A percentile compares a stretch with the other conserved stretches of the same genome.
These are phyloP conservation scores for Solanum gracilifrons DNA, from an alignment of 257 asterid genomes.

Conservation along the genomic window DNA sequence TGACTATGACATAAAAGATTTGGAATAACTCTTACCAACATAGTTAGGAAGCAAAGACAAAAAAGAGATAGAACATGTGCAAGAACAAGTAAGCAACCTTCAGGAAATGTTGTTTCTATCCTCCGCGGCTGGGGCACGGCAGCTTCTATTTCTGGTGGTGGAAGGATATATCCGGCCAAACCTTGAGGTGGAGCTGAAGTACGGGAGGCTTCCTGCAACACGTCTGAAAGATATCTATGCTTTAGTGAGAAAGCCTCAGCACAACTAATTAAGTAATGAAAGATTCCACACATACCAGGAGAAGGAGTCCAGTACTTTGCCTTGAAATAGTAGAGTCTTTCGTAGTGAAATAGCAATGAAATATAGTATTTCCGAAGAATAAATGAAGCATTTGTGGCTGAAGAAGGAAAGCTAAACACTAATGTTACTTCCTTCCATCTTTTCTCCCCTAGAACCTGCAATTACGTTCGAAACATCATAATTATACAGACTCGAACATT, in stretches of 20 bases:
- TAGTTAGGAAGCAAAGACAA: not conserved
- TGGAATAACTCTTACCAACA: not conserved
- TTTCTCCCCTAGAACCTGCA: slow-evolving; percentile 53
- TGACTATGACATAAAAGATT: not conserved
- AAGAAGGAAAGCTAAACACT: slow-evolving; percentile 61
- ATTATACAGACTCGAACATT: not conserved
- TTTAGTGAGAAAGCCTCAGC: not conserved
- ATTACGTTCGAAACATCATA: not conserved
- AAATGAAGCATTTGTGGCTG: slow-evolving; percentile 89
- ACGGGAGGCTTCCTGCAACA: slow-evolving; percentile 22
- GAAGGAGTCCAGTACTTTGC: slow-evolving; percentile 58
- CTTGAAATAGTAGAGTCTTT: slow-evolving; percentile 59
- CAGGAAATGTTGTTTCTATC: slow-evolving; percentile 12
- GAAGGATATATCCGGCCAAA: slow-evolving; percentile 1
- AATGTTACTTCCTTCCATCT: slow-evolving; percentile 76
- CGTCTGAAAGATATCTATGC: slow-evolving; percentile 19
- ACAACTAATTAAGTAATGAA: not conserved
- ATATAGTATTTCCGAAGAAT: slow-evolving; percentile 72
- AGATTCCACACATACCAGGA: slow-evolving; percentile 26
- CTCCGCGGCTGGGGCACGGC: slow-evolving; percentile 6
- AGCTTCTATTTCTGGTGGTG: slow-evolving; percentile 12
- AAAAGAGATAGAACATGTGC: not conserved
- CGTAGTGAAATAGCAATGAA: slow-evolving; percentile 69
- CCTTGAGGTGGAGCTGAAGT: slow-evolving; percentile 14
- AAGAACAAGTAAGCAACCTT: slow-evolving; percentile 16